These are phyloP conservation scores for Themeda triandra DNA, from an alignment of 176 grass and related monocot species.

Conservation along the genomic window DNA sequence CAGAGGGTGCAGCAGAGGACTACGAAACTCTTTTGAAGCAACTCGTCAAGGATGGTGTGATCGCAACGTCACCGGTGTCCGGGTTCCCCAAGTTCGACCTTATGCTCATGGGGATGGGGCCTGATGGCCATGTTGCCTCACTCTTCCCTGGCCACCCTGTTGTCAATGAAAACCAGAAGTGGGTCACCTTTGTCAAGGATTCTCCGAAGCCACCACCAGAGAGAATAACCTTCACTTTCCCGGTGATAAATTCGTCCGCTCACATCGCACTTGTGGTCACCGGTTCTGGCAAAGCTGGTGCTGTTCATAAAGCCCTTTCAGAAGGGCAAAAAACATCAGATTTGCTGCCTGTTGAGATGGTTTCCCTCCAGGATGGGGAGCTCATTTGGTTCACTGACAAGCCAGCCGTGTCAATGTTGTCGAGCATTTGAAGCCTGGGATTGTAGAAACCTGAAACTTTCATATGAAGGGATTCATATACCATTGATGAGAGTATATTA, in stretches of 20 bases:
- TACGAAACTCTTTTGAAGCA: conserved; percentile 62
- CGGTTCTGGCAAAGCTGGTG: conserved; percentile 61
- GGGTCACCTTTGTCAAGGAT: conserved; percentile 83
- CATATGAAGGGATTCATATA: background rate
- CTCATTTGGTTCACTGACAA: conserved; percentile 93
- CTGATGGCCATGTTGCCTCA: conserved; percentile 85
- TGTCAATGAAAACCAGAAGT: conserved; percentile 52
- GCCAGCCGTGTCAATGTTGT: conserved; percentile 58
- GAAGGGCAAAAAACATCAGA: conserved; percentile 40
- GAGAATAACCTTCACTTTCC: conserved; percentile 87
- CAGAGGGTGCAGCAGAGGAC: conserved; percentile 60
- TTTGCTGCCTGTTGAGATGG: conserved; percentile 82
- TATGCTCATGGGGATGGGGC: conserved; percentile 85
- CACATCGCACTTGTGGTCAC: conserved; percentile 66
- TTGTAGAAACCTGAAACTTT: background rate
- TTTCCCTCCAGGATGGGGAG: conserved; percentile 55
- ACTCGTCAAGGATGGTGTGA: conserved; percentile 44
- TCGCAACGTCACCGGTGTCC: conserved; percentile 30
- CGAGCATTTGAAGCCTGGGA: background rate
- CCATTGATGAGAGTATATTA: background rate
- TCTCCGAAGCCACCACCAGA: conserved; percentile 84
- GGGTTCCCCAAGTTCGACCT: conserved; percentile 79
- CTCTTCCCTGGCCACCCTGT: conserved; percentile 85
- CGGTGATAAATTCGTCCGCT: conserved; percentile 71
- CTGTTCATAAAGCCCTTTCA: conserved; percentile 62